Evolutionary conservation across 2,329 filamentous ascomycete species (phyloP).

Genomic region (Colletotrichum sp.): DNA sequence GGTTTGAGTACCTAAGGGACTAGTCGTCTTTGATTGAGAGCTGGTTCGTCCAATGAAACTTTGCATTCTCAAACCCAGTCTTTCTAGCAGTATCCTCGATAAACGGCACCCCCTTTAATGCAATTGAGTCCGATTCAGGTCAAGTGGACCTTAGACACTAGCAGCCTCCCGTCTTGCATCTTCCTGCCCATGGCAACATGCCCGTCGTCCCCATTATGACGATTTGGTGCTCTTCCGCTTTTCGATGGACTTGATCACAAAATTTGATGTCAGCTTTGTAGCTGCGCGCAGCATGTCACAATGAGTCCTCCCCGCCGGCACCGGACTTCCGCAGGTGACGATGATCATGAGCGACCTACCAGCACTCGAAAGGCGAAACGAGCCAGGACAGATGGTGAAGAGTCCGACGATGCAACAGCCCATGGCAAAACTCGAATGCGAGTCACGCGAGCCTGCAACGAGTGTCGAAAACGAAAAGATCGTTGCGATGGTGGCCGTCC

Average conservation of each 20-base stretch:
- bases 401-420: background rate
- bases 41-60: background rate
- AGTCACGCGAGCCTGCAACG: constrained; percentile 1
- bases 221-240: background rate
- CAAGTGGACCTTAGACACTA: background rate
- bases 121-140: background rate
- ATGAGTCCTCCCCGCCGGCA: background rate
- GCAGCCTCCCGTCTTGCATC: background rate
- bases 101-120: background rate
- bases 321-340: background rate
- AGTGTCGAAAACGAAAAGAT: constrained; percentile 7
- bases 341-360: background rate
- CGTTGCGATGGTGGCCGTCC: background rate
- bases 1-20: background rate
- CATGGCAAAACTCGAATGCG: background rate
- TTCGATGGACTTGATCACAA: background rate
- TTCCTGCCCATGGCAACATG: background rate
- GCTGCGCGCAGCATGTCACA: background rate
- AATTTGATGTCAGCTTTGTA: background rate
- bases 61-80: background rate
- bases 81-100: background rate
- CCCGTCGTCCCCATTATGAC: background rate
- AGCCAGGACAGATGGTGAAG: background rate
- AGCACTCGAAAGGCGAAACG: background rate
- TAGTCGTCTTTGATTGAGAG: background rate